These are phyloP conservation scores for Fusarium equiseti DNA, from an alignment of 2,329 filamentous ascomycete species.

Conservation along the genomic window DNA sequence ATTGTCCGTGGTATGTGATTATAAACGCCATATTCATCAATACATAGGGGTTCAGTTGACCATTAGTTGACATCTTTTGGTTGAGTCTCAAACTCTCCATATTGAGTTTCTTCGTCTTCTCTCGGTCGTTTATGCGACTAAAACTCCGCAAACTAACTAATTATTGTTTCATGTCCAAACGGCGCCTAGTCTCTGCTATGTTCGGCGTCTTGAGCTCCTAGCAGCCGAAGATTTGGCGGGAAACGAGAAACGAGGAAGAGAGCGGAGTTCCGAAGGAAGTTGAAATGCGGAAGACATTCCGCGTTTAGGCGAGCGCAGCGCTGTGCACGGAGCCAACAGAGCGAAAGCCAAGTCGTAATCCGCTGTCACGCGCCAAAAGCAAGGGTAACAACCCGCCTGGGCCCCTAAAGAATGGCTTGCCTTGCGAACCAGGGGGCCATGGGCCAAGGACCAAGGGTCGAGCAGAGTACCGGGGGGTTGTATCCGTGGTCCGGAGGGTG, in stretches of 20 bases:
- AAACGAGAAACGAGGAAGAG: not conserved
- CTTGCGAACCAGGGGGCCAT: conserved; percentile 21
- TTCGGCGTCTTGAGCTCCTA: conserved; percentile 1
- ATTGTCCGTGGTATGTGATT: not conserved
- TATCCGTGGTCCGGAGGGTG: conserved; percentile 13
- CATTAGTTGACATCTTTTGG: not conserved
- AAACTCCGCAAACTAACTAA: conserved; percentile 9
- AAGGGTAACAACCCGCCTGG: conserved; percentile 30
- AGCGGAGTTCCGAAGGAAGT: not conserved
- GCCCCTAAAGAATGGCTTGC: conserved; percentile 25
- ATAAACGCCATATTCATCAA: not conserved
- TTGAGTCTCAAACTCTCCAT: not conserved
- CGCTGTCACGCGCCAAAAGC: conserved; percentile 45
- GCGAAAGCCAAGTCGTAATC: conserved; percentile 18
- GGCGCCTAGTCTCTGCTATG: conserved; percentile 6
- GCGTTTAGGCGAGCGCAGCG: conserved; percentile 46
- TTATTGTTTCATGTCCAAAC: conserved; percentile 36
- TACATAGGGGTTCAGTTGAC: not conserved
- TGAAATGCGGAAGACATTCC: conserved; percentile 39
- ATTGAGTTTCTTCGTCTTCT: not conserved
- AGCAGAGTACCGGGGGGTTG: conserved; percentile 22
- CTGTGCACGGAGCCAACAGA: conserved; percentile 26
- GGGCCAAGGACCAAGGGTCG: conserved; percentile 1
- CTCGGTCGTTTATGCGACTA: conserved; percentile 7
- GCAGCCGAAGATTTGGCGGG: conserved; percentile 12